phyloP scores from a whole-genome alignment of 78 protist species.

The Planoprotostelium fungivorum region DNA sequence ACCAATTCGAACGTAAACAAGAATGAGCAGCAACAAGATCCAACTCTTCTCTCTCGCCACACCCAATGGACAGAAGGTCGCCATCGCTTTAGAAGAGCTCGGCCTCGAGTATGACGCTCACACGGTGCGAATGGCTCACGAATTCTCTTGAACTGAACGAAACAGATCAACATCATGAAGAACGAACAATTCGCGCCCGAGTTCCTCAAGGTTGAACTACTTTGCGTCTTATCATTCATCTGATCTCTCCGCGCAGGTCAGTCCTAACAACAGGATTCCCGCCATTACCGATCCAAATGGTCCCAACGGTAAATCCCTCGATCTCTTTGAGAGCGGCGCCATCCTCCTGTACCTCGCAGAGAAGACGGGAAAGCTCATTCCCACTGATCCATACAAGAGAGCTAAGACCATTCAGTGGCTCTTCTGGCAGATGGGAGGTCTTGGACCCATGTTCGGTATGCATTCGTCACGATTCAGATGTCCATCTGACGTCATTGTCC shows the following conservation, averaged over 20 bases:
- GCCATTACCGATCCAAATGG: background rate
- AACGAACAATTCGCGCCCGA: slow-evolving; percentile 61
- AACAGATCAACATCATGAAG: slow-evolving; percentile 29
- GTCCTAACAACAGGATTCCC: slow-evolving; percentile 2
- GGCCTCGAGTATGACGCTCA: slow-evolving; percentile 18
- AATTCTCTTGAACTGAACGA: too few species aligned
- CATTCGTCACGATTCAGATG: background rate
- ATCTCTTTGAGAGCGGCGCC: slow-evolving; percentile 67
- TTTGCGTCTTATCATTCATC: background rate
- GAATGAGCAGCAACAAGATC: background rate
- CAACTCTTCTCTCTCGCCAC: slow-evolving; percentile 41
- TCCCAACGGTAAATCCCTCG: slow-evolving; percentile 17
- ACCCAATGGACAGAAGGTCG: slow-evolving; percentile 35
- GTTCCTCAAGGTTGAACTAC: slow-evolving; percentile 18
- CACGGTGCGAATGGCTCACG: slow-evolving; percentile 4
- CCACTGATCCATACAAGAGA: slow-evolving; percentile 25
- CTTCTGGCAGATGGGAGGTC: slow-evolving; percentile 73
- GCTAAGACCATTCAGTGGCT: slow-evolving; percentile 66
- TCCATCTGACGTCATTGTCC: slow-evolving; percentile 5
- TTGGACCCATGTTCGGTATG: slow-evolving; percentile 46
- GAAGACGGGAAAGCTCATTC: slow-evolving; percentile 48
- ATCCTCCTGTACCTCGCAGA: slow-evolving; percentile 77
- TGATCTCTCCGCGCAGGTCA: background rate
- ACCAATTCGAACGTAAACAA: background rate
- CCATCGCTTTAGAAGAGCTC: slow-evolving; percentile 12